Evolutionary conservation across 2,329 filamentous ascomycete genomes (phyloP), one percentile per base, ranked within the genome.

Genomic region (Fusarium sambucinum): DNA sequence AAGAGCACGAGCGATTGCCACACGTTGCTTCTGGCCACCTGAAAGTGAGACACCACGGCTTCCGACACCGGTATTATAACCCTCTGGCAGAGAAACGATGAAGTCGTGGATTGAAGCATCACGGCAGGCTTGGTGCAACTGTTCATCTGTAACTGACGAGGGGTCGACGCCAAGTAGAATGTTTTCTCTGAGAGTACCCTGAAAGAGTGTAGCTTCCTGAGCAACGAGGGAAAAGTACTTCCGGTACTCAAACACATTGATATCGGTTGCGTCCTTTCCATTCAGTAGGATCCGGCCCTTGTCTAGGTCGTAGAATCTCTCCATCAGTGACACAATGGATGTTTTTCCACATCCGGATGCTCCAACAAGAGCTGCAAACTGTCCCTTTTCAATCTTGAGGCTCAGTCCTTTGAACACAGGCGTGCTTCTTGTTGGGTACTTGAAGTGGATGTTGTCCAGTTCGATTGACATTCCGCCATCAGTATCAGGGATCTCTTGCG

Each of bases 201-300:
- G 88, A 73, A 92, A 93, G 0, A 94, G 83, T 0, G 89, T 89
- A 11, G 92, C 85, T 75, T 94, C 91, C 77, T 94, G 92, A 5
- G 90, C 88, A 1, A 94, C 92, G 0, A 94, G 84, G 2, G 90
- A 90, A 14, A 94, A 82, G 35, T 87, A 79, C 57, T 84, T 83
- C 40, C 92, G 86, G 75, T 93, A 93, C 19, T 84, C 79, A 62
- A 83, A 83, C 0, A 90, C 82, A 56, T 90, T 86, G 53, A 93
- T 75, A 2, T 82, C 75, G 2, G 80, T 76, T 42, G 94, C 87
- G 70, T 90, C 84, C 51, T 82, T 80, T 7, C 84, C 87, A 74
- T 92, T 89, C 74, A 88, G 86, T 1, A 89, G 80, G 55, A 96
- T 89, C 7, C 81, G 80, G 8, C 93, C 93, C 13, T 83, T 80